Base-by-base conservation (phyloP, 2,329 filamentous ascomycete genomes). In the Stagonosporopsis chrysanthemi region DNA sequence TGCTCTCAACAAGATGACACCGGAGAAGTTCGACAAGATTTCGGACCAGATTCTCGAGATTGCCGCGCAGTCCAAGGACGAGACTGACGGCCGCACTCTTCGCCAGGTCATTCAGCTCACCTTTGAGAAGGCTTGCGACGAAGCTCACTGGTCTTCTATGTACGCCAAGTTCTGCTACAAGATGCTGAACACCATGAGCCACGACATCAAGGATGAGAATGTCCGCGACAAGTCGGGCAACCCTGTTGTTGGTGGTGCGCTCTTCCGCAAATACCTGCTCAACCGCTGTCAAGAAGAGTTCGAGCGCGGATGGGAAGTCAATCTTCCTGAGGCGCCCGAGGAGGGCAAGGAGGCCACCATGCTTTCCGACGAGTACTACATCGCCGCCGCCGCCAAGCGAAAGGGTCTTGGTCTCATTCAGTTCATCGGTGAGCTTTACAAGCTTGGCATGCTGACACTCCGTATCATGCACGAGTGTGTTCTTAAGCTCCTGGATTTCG, bases 401-500 rank as follows among this genome's bases (percentile, higher is more conserved):
- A 90, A 92, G 78, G 95, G 95, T 80, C 90, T 99, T 64, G 95
- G 95, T 88, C 86, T 99, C 22, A 94, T 99, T 63, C 94, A 97
- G 80, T 99, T 99, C 81, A 99, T 99, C 74, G 95, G 95, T 82
- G 95, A 99, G 80, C 87, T 99, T 42, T 99, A 96, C 87, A 99
- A 98, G 84, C 88, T 99, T 60, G 89, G 90, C 76, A 99, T 99
- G 95, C 86, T 99, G 78, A 99, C 95, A 60, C 91, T 97, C 78
- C 91, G 94, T 77, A 99, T 99, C 80, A 99, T 99, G 95, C 94
- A 99, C 82, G 92, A 97, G 79, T 99, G 95, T 85, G 92, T 99
- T 26, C 89, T 92, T 81, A 97, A 96, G 80, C 86, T 99, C 63
- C 91, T 99, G 66, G 94, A 99, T 80, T 98, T 96, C 78, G 90